Evolutionary conservation across 2,329 filamentous ascomycete genomes (phyloP), one percentile per base, ranked within the genome.

Genomic region (Ophiostoma ulmi): DNA sequence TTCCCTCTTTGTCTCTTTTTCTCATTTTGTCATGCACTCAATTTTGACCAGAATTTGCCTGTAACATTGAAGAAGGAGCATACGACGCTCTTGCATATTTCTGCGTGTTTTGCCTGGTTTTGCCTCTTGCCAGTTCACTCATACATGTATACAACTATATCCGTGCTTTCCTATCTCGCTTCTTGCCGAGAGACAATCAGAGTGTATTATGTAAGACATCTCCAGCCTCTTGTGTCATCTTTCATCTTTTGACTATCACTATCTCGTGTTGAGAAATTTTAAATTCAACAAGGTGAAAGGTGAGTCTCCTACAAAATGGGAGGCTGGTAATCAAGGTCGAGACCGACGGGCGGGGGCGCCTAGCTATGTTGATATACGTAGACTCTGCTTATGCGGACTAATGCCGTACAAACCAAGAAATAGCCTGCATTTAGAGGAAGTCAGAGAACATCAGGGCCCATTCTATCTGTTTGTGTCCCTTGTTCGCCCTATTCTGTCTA

Each of bases 31-130:
- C 38, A 39, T 48, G 6, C 31, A 8, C 2, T 26, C 55, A 14
- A 14, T 61, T 61, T 61, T 58, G 20, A 22, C 22, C 52, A 58
- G 3, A 11, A 11, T 20, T 36, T 31, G 20, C 14, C 61, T 64
- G 31, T 36, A 64, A n/a, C 31, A 38, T 58, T 58, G 52, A 58
- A 58, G 61, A 64, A 64, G 31, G 61, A 39, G 31, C 61, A n/a
- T 64, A 38, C 31, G 61, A 36, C 61, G 61, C 61, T 64, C 61
- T 64, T 64, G 61, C 52, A 58, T 58, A 69, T 58, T 26, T 44
- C 55, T 61, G 22, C 22, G 55, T 48, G 44, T 48, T 20, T n/a
- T 48, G 44, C 44, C 17, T 48, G 44, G 44, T 20, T 48, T 58
- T 58, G 52, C 52, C 52, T 31, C 22, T 14, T 58, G 52, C n/a